These are phyloP conservation scores for Termitomyces sp. DNA, from an alignment of 768 basidiomycete genomes.

Conservation along the genomic window DNA sequence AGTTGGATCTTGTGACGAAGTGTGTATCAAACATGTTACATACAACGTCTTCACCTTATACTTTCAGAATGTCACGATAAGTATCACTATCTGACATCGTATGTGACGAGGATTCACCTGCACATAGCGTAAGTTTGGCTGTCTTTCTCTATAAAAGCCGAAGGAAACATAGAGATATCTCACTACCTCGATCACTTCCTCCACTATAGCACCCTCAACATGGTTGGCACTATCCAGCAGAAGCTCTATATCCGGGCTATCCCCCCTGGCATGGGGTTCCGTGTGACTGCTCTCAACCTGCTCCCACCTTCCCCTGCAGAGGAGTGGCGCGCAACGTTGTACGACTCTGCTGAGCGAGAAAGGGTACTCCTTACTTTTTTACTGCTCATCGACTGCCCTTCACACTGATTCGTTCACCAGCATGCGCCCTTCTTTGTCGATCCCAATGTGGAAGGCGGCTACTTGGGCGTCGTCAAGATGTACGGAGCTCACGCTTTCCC, in stretches of 20 bases:
- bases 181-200: background rate
- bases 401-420: background rate
- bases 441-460: background rate
- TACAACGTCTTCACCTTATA: background rate
- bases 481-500: background rate
- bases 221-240: background rate
- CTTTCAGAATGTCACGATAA: background rate
- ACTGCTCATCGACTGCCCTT: background rate
- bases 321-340: background rate
- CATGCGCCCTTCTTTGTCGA: background rate
- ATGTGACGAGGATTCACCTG: background rate
- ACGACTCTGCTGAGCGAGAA: background rate
- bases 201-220: background rate
- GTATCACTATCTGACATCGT: background rate
- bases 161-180: background rate
- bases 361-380: background rate
- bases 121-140: background rate
- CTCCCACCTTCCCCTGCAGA: no score
- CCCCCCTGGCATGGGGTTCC: background rate
- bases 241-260: background rate
- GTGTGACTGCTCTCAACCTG: conserved; percentile 1
- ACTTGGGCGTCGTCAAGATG: background rate
- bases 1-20: background rate
- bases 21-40: background rate
- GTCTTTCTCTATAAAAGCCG: background rate